Conservation (phyloP, 2,329 filamentous ascomycete genomes). For the Domatiomyces globalis region DNA sequence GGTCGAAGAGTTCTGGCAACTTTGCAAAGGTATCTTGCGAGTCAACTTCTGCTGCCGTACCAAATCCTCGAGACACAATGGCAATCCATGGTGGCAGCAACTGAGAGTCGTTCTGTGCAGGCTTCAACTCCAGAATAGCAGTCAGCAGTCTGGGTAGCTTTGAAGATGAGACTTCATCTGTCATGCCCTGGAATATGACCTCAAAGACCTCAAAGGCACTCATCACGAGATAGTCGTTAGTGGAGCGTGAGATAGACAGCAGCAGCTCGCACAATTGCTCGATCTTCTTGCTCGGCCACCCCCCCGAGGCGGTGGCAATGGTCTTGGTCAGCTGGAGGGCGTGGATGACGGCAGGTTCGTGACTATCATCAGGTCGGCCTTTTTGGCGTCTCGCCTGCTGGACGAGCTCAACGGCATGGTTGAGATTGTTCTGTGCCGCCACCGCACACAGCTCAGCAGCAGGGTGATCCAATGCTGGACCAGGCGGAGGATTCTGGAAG, state of each 20-base stretch:
- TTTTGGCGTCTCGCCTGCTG: constrained; percentile 53
- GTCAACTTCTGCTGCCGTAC: constrained; percentile 77
- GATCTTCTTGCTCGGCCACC: constrained; percentile 94
- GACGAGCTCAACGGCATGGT: constrained; percentile 53
- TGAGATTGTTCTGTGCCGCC: constrained; percentile 66
- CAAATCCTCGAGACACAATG: constrained; percentile 84
- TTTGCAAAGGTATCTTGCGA: constrained; percentile 86
- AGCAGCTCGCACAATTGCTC: constrained; percentile 81
- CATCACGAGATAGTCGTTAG: constrained; percentile 93
- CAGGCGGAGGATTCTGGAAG: constrained; percentile 72
- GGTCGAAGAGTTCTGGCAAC: constrained; percentile 66
- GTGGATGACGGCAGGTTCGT: constrained; percentile 79
- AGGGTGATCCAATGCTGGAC: constrained; percentile 83
- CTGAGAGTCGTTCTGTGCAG: constrained; percentile 84
- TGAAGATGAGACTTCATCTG: constrained; percentile 69
- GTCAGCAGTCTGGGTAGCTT: constrained; percentile 83
- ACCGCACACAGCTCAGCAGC: constrained; percentile 94
- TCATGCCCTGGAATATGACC: constrained; percentile 86
- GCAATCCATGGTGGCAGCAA: constrained; percentile 93
- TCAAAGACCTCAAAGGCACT: constrained; percentile 95
- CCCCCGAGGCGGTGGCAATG: constrained; percentile 70
- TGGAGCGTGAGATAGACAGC: constrained; percentile 74
- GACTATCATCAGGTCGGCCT: constrained; percentile 38
- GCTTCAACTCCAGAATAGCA: constrained; percentile 81
- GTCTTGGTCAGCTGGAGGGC: constrained; percentile 85